Evolutionary conservation across 1,284 basidiomycete species (phyloP), one percentile per base, ranked within the genome.

Genomic region (Naganishia sp.): DNA sequence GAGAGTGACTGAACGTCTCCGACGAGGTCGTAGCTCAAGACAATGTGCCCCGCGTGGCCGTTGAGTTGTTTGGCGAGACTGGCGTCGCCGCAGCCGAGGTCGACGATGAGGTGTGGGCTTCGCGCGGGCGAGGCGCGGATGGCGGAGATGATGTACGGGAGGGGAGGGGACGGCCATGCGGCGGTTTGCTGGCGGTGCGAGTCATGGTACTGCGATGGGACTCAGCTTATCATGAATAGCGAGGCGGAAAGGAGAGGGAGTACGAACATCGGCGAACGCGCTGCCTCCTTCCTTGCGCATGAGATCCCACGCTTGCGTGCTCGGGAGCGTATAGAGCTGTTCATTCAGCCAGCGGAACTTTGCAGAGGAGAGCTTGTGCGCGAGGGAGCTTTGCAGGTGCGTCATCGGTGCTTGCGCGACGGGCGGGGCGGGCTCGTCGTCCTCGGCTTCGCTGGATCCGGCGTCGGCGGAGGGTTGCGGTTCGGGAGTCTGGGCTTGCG

Each of bases 41-140:
- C 88, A 21, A 82, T 83, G 72, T 89, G 80, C 21, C 51, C 61
- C 2, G 45, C 49, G 35, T 23, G 83, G 0, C 88, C 85, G 15
- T 87, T 80, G 46, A 96, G 84, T 1, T 84, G 82, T 57, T 84
- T 87, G 0, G 94, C 94, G 23, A 99, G 84, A 2, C 89, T 86
- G 13, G 93, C 96, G 75, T 98, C 94, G 15, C 96, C 96, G 71
- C 94, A 98, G 7, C 96, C 96, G 25, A 99, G 83, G 79, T 99
- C 96, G 25, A 87, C 93, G 54, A 99, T 87, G 67, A 98, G 0
- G 88, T 88, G 64, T 83, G 84, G 21, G 81, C 66, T 6, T 90
- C 85, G 69, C 87, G 87, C 1, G 83, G 81, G 1, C 85, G 63
- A 25, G 46, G 53, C 67, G 60, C 73, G 85, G 28, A 90, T 81